A percentile compares a stretch with the other conserved stretches of the same genome.
These are phyloP conservation scores for Tolypocladium amazonense DNA, from an alignment of 2,329 filamentous ascomycete species.

Conservation along the genomic window DNA sequence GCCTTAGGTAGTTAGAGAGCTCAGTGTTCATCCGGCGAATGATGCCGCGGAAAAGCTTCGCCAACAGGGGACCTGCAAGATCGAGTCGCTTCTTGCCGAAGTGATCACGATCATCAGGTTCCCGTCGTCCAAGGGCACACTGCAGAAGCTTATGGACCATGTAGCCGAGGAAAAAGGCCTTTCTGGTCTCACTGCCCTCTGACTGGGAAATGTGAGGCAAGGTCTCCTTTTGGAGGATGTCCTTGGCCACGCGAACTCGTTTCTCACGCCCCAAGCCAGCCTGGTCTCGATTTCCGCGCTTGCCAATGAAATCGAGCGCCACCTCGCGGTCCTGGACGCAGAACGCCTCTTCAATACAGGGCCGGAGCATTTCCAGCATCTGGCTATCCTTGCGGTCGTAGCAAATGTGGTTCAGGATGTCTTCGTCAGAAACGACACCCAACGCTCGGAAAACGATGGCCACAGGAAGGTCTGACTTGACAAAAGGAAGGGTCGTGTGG, in stretches of 20 bases:
- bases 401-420: constrained; percentile 96
- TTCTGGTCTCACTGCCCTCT: constrained; percentile 88
- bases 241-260: constrained; percentile 83
- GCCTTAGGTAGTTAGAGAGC: constrained; percentile 80
- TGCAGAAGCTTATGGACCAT: constrained; percentile 96
- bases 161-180: constrained; percentile 97
- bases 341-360: constrained; percentile 94
- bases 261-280: constrained; percentile 66
- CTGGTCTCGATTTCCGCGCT: constrained; percentile 59
- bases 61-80: constrained; percentile 84
- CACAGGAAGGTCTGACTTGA: constrained; percentile 88
- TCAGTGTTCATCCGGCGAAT: constrained; percentile 88
- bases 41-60: constrained; percentile 89
- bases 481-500: constrained; percentile 82
- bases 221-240: constrained; percentile 95
- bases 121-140: constrained; percentile 82
- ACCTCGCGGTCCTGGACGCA: constrained; percentile 93
- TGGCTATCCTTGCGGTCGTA: constrained; percentile 91
- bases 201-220: constrained; percentile 92
- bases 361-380: constrained; percentile 95
- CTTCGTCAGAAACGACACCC: constrained; percentile 92
- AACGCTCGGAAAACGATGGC: constrained; percentile 92
- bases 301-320: constrained; percentile 90
- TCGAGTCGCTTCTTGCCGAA: constrained; percentile 98
- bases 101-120: constrained; percentile 95